phyloP scores from a whole-genome alignment of 768 basidiomycete genomes.

The Trametes villosa region DNA sequence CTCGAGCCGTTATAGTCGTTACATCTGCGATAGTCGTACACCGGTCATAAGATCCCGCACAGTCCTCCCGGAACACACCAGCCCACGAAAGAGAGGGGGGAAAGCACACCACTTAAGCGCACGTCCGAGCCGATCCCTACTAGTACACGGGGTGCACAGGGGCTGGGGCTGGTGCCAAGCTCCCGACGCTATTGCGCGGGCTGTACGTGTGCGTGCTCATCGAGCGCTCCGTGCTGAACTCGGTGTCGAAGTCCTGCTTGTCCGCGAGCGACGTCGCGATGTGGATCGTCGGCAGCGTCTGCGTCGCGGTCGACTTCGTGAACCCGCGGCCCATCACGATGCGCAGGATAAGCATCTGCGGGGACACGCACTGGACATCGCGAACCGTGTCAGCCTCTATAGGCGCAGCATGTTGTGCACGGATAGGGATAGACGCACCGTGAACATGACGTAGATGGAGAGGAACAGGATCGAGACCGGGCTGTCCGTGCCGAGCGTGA shows the following conservation, averaged over 20 bases:
- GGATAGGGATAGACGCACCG: conserved; percentile 31
- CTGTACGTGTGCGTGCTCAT: no score
- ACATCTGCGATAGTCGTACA: no score
- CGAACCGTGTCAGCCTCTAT: background rate
- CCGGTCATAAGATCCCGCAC: no score
- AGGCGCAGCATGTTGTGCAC: no score
- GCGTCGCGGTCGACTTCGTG: background rate
- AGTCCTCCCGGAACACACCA: no score
- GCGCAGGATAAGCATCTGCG: background rate
- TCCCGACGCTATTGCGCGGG: no score
- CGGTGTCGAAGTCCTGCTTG: background rate
- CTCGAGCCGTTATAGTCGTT: no score
- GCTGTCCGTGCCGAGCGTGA: conserved; percentile 38
- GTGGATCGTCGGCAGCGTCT: background rate
- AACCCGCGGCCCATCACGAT: background rate
- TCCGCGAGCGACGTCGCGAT: background rate
- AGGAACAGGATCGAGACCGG: conserved; percentile 40
- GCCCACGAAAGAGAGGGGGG: no score
- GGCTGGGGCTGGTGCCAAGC: no score
- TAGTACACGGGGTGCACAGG: no score
- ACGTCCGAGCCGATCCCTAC: no score
- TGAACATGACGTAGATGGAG: conserved; percentile 44
- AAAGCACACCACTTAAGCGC: no score
- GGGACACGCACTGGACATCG: conserved; percentile 2
- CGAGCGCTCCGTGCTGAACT: conserved; percentile 39